phyloP scores from a whole-genome alignment of 1,284 basidiomycete genomes.

The Bjerkandera adusta region DNA sequence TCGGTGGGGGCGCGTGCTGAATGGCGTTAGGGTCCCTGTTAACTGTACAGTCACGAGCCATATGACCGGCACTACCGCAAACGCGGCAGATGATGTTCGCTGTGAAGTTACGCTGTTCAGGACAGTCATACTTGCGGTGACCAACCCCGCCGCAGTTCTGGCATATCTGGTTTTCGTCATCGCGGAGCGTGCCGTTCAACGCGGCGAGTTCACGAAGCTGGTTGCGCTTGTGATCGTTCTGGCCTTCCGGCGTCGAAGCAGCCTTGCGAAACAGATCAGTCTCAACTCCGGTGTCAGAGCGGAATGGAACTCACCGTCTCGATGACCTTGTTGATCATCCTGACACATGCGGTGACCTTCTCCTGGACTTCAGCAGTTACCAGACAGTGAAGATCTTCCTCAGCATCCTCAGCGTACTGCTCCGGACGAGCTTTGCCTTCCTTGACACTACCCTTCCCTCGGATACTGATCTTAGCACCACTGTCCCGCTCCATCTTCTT shows the following conservation, averaged over 20 bases:
- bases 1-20: slow-evolving; percentile 36
- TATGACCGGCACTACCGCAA: slow-evolving; percentile 93
- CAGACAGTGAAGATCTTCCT: slow-evolving; percentile 98
- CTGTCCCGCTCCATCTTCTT: slow-evolving; percentile 99
- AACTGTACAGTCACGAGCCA: slow-evolving; percentile 94
- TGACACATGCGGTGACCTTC: slow-evolving; percentile 89
- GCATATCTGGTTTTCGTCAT: slow-evolving; percentile 99
- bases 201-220: slow-evolving; percentile 98
- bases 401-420: slow-evolving; percentile 92
- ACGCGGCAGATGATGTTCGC: slow-evolving; percentile 97
- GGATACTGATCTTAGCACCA: slow-evolving; percentile 97
- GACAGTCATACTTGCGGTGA: slow-evolving; percentile 96
- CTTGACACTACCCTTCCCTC: slow-evolving; percentile 98
- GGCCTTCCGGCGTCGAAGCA: slow-evolving; percentile 97
- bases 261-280: slow-evolving; percentile 53
- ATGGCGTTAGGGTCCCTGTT: slow-evolving; percentile 70
- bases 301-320: slow-evolving; percentile 75
- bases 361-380: slow-evolving; percentile 92
- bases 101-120: slow-evolving; percentile 94
- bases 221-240: slow-evolving; percentile 99
- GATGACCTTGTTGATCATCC: slow-evolving; percentile 96
- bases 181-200: slow-evolving; percentile 96
- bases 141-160: slow-evolving; percentile 96
- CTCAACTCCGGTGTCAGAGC: background rate
- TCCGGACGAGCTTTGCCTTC: slow-evolving; percentile 96